Base-by-base conservation (phyloP, 2,329 filamentous ascomycete genomes). In the Cladosporium colombiae region DNA sequence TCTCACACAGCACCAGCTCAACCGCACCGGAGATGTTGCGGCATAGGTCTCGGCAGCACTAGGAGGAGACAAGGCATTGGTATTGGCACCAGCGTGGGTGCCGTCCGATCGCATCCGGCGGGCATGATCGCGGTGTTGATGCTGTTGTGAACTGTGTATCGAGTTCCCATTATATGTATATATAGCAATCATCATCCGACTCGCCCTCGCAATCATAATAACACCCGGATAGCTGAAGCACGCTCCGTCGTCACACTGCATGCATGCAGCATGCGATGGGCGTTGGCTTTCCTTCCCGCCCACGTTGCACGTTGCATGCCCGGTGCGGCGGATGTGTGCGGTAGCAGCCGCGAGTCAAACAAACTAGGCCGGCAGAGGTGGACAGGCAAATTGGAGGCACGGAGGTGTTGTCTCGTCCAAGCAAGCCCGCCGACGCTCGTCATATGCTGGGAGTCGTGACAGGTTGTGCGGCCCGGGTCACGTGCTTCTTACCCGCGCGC, bases 261-360 rank as follows among this genome's bases (percentile, higher is more conserved):
- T 8, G 25, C 29, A 55, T 21, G 40, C 40, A 13, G 40, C 40
- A 8, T 35, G 33, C 33, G 37, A 44, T 5, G 14, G 50, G 18
- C 52, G 31, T 33, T 55, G 52, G 33, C 52, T 55, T 55, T 33
- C 52, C 52, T 55, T 33, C 52, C 52, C 52, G 52, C 52, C 52
- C 52, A 55, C 52, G 52, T 55, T 55, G 52, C 27, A 40, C 37
- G 37, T 40, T 40, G 49, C 49, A 52, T 31, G 50, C 18, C 52
- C 7, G 52, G 7, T 29, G 27, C 7, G 52, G 7, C 52, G 27
- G 52, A 21, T 46, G 40, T 46, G 40, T 21, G 10, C 52, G 52
- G 52, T 33, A 55, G n/a, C 18, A 29, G 27, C 52, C 52, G 52
- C 27, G 27, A 53, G 50, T n/a, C 25, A 16, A 31, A 31, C 13